Evolutionary conservation across 129 eudicot species (phyloP), one percentile per base, ranked within the genome.

Genomic region (Centaurea solstitialis): DNA sequence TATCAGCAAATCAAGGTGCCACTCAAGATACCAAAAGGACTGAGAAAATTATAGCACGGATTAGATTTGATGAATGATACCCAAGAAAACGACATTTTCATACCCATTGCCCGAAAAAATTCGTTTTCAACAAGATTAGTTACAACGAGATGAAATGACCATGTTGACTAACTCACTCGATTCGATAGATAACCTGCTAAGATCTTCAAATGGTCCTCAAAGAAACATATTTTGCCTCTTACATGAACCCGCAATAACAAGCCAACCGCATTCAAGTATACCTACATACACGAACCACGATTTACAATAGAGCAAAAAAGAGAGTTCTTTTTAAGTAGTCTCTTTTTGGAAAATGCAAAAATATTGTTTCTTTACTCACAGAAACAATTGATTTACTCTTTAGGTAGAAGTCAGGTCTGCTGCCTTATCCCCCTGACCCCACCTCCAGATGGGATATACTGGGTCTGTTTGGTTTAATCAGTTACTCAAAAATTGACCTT

Each of bases 1-100:
- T 86, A 84, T 86, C 89, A 95, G 84, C 70, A 95, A 59, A 88
- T 95, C 99, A 78, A 95, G 97, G 88, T 90, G 97, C 99, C 99
- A 92, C 86, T 95, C 99, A 71, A 89, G 84, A 86, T 86, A 85
- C 99, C 99, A 95, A 80, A 84, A 80, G 35, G 71, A 78, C 99
- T 95, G 86, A 77, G 15, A 74, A 26, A 61, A 67, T 53, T 64
- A 53, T 13, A 41, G 57, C 33, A 24, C 9, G 5, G 12, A 21
- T 64, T 64, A 64, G 5, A 18, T 18, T 20, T 20, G 33, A 71
- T 18, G 22, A 71, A 13, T 21, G 9, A 70, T 35, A 50, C 20
- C 2, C 0, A 11, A 68, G 12, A 57, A 50, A 13, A 66, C 4
- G 38, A n/a, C 50, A 23, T 22, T 7, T 73, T 73, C 11, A 43